These are phyloP conservation scores for Hyaloscypha finlandica DNA, from an alignment of 495 filamentous ascomycete species.

Conservation along the genomic window DNA sequence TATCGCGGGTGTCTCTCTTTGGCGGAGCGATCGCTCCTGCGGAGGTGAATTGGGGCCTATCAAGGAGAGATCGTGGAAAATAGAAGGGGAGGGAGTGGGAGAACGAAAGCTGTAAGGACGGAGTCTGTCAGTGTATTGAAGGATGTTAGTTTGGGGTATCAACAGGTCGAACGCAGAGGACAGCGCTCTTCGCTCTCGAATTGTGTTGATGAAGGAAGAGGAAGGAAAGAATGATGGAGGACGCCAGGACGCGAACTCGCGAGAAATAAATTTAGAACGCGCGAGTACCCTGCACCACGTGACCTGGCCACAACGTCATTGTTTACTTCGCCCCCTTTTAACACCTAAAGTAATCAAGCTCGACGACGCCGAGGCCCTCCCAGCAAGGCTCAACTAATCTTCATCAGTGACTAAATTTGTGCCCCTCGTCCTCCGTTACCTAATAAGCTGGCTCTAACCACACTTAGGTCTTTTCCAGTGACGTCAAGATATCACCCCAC, in stretches of 20 bases:
- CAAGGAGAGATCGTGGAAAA: background rate
- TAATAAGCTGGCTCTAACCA: background rate
- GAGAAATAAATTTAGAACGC: background rate
- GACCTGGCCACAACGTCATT: background rate
- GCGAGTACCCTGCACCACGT: background rate
- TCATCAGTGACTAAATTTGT: background rate
- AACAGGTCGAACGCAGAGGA: background rate
- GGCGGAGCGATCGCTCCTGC: background rate
- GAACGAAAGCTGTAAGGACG: background rate
- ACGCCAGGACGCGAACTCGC: background rate
- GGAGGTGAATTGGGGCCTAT: too few species aligned
- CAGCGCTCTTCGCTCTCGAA: background rate
- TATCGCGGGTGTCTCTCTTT: background rate
- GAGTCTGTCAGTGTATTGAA: background rate
- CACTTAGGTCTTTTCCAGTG: background rate
- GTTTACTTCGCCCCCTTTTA: background rate
- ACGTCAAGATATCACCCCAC: conserved; percentile 4
- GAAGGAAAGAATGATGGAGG: background rate
- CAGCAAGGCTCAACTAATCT: too few species aligned
- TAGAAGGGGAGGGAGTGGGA: background rate
- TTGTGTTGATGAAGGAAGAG: background rate
- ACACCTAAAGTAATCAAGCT: background rate
- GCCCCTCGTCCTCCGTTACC: too few species aligned
- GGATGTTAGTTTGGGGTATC: background rate
- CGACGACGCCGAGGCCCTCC: background rate